Conservation (phyloP, 345 rosid genomes). For the Syzygium jambos region DNA sequence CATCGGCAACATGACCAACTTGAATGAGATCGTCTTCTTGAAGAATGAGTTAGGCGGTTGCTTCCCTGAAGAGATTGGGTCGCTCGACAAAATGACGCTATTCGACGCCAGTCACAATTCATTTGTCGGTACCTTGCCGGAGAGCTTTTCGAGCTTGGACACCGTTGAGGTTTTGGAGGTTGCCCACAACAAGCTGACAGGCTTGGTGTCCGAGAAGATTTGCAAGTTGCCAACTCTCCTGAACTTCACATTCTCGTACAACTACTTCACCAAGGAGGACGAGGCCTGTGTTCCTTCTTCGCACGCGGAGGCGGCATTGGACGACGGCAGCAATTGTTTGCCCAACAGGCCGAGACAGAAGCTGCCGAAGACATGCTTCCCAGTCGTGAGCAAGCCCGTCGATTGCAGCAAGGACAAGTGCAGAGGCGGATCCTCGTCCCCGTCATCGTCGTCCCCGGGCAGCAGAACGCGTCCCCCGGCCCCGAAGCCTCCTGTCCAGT, state of each 20-base stretch:
- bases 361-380: constrained; percentile 22
- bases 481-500: not conserved
- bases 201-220: constrained; percentile 33
- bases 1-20: constrained; percentile 53
- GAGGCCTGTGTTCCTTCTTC: constrained; percentile 24
- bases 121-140: constrained; percentile 41
- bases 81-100: constrained; percentile 34
- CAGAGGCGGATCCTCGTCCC: not conserved
- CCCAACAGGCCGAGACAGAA: constrained; percentile 38
- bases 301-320: constrained; percentile 17
- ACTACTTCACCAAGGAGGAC: constrained; percentile 51
- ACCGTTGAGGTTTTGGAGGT: constrained; percentile 30
- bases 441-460: not conserved
- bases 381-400: constrained; percentile 38
- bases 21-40: constrained; percentile 49
- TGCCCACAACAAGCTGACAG: constrained; percentile 48
- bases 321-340: constrained; percentile 50
- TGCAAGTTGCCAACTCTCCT: constrained; percentile 49
- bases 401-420: constrained; percentile 67
- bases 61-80: constrained; percentile 58
- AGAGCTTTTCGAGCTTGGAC: constrained; percentile 21
- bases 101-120: constrained; percentile 50
- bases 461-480: not conserved
- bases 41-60: constrained; percentile 62
- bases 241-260: constrained; percentile 45